Evolutionary conservation across 352 stramenopile genomes (phyloP).

Genomic region (Phytopythium helicoides): DNA sequence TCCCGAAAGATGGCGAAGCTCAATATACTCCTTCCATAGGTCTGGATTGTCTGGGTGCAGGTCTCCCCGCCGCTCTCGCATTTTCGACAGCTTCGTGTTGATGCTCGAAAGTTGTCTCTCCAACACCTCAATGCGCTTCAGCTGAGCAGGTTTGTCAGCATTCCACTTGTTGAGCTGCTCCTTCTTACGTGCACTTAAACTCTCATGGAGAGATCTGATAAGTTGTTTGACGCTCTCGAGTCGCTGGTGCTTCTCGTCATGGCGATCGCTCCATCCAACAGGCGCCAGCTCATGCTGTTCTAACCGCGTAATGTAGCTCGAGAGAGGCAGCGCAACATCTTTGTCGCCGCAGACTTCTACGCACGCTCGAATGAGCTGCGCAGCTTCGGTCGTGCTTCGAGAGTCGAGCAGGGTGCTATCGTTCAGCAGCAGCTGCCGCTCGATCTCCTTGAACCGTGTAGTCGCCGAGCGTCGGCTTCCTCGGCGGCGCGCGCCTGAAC

Average conservation of each 20-base stretch:
- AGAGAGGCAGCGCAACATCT: slow-evolving; percentile 31
- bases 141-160: slow-evolving; percentile 49
- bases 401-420: slow-evolving; percentile 29
- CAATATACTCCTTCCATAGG: slow-evolving; percentile 66
- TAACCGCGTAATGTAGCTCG: slow-evolving; percentile 48
- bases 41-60: slow-evolving; percentile 45
- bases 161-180: slow-evolving; percentile 50
- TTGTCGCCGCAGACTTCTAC: slow-evolving; percentile 51
- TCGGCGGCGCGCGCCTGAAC: slow-evolving; percentile 43
- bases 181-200: slow-evolving; percentile 41
- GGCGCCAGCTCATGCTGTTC: slow-evolving; percentile 43
- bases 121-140: slow-evolving; percentile 69
- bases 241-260: slow-evolving; percentile 13
- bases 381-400: slow-evolving; percentile 37
- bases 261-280: background rate
- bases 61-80: slow-evolving; percentile 35
- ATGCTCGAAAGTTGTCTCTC: slow-evolving; percentile 55
- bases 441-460: slow-evolving; percentile 56
- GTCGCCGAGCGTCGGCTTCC: slow-evolving; percentile 51
- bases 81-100: slow-evolving; percentile 56
- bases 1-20: slow-evolving; percentile 57
- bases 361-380: slow-evolving; percentile 47
- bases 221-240: slow-evolving; percentile 45
- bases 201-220: slow-evolving; percentile 49
- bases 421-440: slow-evolving; percentile 44